These are phyloP conservation scores for Incumbomyces lentus DNA, from an alignment of 2,329 filamentous ascomycete species.

Conservation along the genomic window DNA sequence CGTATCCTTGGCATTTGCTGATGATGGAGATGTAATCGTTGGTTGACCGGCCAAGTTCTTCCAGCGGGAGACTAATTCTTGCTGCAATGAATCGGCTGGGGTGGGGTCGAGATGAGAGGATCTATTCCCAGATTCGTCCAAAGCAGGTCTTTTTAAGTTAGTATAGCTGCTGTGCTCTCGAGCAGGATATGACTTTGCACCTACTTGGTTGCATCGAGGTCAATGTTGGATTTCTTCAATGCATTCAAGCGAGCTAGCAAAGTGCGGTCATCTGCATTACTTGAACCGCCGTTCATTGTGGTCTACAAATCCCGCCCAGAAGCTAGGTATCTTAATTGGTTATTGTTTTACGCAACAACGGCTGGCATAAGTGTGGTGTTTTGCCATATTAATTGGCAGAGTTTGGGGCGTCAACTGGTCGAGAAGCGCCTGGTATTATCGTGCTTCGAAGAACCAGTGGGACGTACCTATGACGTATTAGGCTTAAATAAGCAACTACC, in stretches of 20 bases:
- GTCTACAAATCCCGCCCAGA: no score
- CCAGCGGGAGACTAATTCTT: conserved; percentile 19
- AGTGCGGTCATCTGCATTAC: conserved; percentile 19
- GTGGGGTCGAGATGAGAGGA: conserved; percentile 8
- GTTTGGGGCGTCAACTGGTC: no score
- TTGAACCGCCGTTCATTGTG: conserved; percentile 4
- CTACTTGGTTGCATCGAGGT: conserved; percentile 23
- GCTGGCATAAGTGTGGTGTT: no score
- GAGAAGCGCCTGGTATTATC: no score
- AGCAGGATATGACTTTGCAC: neutral
- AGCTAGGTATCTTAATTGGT: no score
- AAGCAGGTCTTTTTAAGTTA: neutral
- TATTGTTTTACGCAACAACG: no score
- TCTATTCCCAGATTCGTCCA: neutral
- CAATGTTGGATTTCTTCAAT: conserved; percentile 25
- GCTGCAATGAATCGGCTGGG: conserved; percentile 16
- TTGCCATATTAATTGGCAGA: no score
- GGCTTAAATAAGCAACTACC: no score
- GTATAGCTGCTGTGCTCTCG: neutral
- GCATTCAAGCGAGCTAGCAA: conserved; percentile 27
- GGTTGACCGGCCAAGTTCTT: conserved; percentile 12
- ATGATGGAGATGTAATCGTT: no score
- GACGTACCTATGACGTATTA: no score
- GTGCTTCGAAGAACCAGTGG: no score
- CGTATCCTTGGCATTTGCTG: no score